Base-by-base conservation (phyloP, 169 alveolate species). In the Plasmodium fragile region DNA sequence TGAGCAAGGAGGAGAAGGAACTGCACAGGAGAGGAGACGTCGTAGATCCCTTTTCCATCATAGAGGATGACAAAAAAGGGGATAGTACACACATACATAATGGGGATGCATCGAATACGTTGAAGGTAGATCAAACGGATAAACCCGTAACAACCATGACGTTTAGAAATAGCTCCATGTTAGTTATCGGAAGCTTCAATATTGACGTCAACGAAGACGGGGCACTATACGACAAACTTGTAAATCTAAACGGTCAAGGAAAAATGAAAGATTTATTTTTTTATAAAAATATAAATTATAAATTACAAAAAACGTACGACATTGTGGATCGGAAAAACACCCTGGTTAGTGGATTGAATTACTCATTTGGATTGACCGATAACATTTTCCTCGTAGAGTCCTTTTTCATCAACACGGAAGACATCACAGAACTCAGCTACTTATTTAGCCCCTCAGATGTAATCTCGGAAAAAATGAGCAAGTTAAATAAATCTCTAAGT, bases 321-420 rank as follows among this genome's bases (percentile, higher is more conserved):
- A 45, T 91, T 69, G 81, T 91, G 2, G 92, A 81, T 43, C 49
- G 84, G 32, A 71, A 91, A 81, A 91, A 91, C 55, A 89, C 91
- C 2, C 72, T 89, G 71, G 91, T 89, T 41, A 80, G 36, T 30
- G 94, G 94, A 22, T 89, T 89, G 55, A 89, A 89, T 43, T 79
- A 79, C 81, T 89, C 83, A 36, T 89, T 78, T 79, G 94, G 94
- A 25, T 41, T 77, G 81, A 89, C 94, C 22, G 94, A 89, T 89
- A 89, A 89, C 39, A 89, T 89, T 22, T 89, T 89, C 72, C 49
- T 89, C 49, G 89, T 89, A 18, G 90, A 89, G 30, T 69, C 89
- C 16, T 79, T 89, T 89, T 65, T 80, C 49, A 28, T 89, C 71
- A 18, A 55, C 10, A 28, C 45, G 30, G 82, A 89, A 70, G 90